These are phyloP conservation scores for Cladosporium colombiae DNA, from an alignment of 2,329 filamentous ascomycete species.

Conservation along the genomic window DNA sequence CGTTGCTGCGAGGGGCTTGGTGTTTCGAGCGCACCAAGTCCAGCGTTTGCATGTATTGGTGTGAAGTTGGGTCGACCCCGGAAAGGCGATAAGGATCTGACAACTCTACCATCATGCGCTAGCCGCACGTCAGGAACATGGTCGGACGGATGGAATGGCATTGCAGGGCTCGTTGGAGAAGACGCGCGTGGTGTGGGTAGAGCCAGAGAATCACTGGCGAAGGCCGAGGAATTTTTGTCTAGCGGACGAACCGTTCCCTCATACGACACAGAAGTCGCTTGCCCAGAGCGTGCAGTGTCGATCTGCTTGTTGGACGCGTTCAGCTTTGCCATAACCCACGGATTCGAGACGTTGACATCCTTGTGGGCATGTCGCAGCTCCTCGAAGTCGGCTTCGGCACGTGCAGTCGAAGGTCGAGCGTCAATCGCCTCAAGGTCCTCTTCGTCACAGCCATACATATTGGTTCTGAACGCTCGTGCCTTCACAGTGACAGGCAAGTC, in stretches of 20 bases:
- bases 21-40: neutral
- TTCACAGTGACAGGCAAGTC: neutral
- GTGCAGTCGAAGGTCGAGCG: constrained; percentile 23
- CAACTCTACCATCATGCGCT: constrained; percentile 27
- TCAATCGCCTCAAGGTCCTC: constrained; percentile 34
- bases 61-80: neutral
- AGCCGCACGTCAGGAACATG: constrained; percentile 27
- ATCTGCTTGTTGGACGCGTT: constrained; percentile 34
- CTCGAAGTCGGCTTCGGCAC: constrained; percentile 32
- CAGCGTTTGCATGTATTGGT: neutral
- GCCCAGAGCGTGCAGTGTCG: neutral
- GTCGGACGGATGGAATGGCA: constrained; percentile 27
- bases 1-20: constrained; percentile 7
- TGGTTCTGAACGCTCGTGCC: constrained; percentile 27
- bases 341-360: constrained; percentile 45
- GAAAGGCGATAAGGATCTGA: constrained; percentile 8
- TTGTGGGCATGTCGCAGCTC: constrained; percentile 36
- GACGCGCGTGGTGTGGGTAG: constrained; percentile 37
- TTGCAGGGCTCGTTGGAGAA: constrained; percentile 29
- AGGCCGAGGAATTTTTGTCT: neutral
- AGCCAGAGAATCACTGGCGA: neutral
- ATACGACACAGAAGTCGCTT: neutral
- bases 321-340: constrained; percentile 53
- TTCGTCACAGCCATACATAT: constrained; percentile 41
- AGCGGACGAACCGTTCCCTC: no score